Evolutionary conservation across 495 filamentous ascomycete genomes (phyloP).

Genomic region (Lasiosphaeris hirsuta): DNA sequence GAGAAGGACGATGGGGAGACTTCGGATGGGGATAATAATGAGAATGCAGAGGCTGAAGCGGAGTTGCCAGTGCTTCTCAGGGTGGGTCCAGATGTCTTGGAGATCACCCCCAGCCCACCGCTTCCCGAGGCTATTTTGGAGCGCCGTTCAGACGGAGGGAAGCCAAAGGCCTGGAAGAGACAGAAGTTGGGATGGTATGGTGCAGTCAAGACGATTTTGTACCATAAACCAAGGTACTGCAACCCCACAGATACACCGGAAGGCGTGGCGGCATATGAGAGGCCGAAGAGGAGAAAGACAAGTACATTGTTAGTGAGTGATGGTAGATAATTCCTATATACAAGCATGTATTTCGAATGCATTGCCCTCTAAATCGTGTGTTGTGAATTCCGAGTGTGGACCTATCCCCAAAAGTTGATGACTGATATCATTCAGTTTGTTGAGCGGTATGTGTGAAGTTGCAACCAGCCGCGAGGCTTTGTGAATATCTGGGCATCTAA

Average conservation of each 20-base stretch:
- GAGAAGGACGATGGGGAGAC: constrained; percentile 1
- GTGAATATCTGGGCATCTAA: no score
- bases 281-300: constrained; percentile 12
- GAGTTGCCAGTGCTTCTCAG: no score
- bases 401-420: no score
- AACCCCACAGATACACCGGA: constrained; percentile 12
- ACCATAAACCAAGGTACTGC: background rate
- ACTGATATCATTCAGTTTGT: no score
- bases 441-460: no score
- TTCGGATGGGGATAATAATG: constrained; percentile 11
- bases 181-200: constrained; percentile 42
- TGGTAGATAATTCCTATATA: no score
- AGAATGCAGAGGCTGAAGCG: background rate
- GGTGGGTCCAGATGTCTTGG: no score
- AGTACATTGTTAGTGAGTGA: constrained; percentile 12
- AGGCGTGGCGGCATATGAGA: constrained; percentile 17
- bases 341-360: no score
- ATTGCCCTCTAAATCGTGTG: no score
- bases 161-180: constrained; percentile 35
- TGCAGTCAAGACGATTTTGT: constrained; percentile 23
- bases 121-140: constrained; percentile 35
- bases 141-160: constrained; percentile 23
- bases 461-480: no score
- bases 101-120: background rate
- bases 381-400: no score